phyloP scores from a whole-genome alignment of 495 filamentous ascomycete genomes.

The Penicillium dipodomyicola region DNA sequence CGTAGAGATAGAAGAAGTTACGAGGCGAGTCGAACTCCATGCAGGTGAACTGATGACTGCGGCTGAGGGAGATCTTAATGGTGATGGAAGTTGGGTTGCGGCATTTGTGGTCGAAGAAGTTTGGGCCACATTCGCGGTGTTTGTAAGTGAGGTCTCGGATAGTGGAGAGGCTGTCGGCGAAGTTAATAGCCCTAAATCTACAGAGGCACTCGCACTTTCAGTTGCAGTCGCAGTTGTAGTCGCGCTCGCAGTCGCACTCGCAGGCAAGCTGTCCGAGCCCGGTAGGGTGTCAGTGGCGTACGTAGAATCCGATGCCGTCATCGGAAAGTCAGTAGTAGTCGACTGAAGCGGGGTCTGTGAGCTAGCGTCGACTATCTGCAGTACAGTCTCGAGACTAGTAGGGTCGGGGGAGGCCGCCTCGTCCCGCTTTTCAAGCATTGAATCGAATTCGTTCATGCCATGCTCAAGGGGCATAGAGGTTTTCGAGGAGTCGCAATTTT shows the following conservation, averaged over 20 bases:
- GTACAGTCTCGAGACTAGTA: conserved; percentile 17
- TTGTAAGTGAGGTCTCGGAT: background rate
- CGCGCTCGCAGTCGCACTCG: background rate
- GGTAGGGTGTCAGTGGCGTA: conserved; percentile 18
- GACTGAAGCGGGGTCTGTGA: conserved; percentile 23
- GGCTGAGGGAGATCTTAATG: conserved; percentile 10
- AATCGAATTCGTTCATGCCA: background rate
- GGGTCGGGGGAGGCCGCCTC: conserved; percentile 10
- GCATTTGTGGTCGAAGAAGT: conserved; percentile 5
- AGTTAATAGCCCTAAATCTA: background rate
- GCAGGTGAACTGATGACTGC: conserved; percentile 10
- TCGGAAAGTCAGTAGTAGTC: conserved; percentile 13
- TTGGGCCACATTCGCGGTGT: conserved; percentile 3
- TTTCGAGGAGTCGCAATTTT: conserved; percentile 15
- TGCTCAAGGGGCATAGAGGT: conserved; percentile 14
- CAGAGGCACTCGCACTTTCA: background rate
- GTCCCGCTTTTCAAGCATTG: conserved; percentile 20
- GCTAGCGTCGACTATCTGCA: conserved; percentile 24
- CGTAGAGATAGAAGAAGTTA: conserved; percentile 14
- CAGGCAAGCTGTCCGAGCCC: background rate
- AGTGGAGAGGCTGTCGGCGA: conserved; percentile 4
- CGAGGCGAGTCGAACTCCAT: conserved; percentile 17
- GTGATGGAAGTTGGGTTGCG: conserved; percentile 7
- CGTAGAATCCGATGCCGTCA: conserved; percentile 20
- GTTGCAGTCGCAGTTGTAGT: background rate